Evolutionary conservation across 23 red algal genomes (phyloP), one percentile per base, ranked within the genome.

Genomic region (Rhodosorus marinus): DNA sequence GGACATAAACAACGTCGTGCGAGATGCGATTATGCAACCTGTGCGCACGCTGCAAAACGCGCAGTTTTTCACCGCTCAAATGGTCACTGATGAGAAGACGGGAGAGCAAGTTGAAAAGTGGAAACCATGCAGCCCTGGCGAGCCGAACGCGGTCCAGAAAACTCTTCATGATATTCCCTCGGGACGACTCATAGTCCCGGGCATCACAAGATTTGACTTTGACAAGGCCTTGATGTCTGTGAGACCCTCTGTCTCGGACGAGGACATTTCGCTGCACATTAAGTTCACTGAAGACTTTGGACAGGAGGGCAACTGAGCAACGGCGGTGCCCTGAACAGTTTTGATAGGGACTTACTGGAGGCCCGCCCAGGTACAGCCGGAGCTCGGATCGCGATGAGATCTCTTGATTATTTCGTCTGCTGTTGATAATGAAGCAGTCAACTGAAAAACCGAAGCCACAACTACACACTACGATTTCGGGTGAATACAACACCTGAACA

Each of bases 21-120:
- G 90, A 21, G 90, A 98, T 49, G 90, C 90, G 1, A 84, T 98
- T 60, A 98, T 98, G 90, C 90, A 98, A 53, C 90, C 90, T 22
- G 73, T 98, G 15, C 78, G 90, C 22, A 82, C 62, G 2, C 63
- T 80, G 54, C 77, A 84, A 64, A 98, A 68, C 54, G 77, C 90
- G 5, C 66, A 52, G 26, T 60, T 64, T 26, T 98, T 98, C 25
- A 82, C 78, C 54, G 56, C 81, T 0, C 51, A 34, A n/a, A 58
- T 74, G 20, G 54, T 55, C 25, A 47, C 54, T 20, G 54, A 72
- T 22, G 43, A 25, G 6, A 59, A 68, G 4, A n/a, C n/a, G n/a
- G 49, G 59, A 35, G n/a, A 34, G 3, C 33, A 32, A n/a, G 51
- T 42, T 11, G 9, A 27, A 19, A 57, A 32, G 42, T 69, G 66